Conservation (phyloP, 257 asterid genomes). For the Solanum sejunctum region DNA sequence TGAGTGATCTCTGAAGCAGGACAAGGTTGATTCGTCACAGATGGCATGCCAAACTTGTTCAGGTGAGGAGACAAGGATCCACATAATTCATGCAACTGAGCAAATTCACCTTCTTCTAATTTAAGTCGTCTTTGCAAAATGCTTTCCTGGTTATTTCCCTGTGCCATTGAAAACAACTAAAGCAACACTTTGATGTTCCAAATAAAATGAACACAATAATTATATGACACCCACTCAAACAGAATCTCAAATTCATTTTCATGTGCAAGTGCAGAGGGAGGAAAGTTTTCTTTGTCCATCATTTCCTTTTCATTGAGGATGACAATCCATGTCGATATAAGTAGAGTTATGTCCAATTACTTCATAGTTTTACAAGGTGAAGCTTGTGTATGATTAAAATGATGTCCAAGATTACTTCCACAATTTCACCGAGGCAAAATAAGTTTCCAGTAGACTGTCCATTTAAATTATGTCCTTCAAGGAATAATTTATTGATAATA, state of each 20-base stretch:
- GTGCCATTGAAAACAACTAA: constrained; percentile 37
- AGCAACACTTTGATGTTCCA: constrained; percentile 36
- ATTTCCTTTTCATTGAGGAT: not conserved
- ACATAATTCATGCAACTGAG: constrained; percentile 23
- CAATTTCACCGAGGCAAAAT: not conserved
- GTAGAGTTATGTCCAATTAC: not conserved
- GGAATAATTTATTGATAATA: not conserved
- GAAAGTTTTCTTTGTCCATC: not conserved
- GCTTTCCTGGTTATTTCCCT: constrained; percentile 40
- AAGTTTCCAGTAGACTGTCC: not conserved
- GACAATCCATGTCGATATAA: not conserved
- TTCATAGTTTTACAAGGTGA: not conserved
- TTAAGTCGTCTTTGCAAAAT: constrained; percentile 24
- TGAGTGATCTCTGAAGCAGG: constrained; percentile 25
- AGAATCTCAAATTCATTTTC: not conserved
- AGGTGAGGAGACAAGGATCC: constrained; percentile 31
- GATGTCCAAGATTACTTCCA: not conserved
- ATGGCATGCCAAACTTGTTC: constrained; percentile 33
- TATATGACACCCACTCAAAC: not conserved
- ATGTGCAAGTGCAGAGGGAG: not conserved
- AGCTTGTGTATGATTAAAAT: not conserved
- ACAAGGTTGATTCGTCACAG: constrained; percentile 29
- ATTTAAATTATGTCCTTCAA: not conserved
- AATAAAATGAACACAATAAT: not conserved
- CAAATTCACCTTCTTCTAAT: constrained; percentile 26